Base-by-base conservation (phyloP, 192 early-diverging fungal species). In the Diversispora eburnea region DNA sequence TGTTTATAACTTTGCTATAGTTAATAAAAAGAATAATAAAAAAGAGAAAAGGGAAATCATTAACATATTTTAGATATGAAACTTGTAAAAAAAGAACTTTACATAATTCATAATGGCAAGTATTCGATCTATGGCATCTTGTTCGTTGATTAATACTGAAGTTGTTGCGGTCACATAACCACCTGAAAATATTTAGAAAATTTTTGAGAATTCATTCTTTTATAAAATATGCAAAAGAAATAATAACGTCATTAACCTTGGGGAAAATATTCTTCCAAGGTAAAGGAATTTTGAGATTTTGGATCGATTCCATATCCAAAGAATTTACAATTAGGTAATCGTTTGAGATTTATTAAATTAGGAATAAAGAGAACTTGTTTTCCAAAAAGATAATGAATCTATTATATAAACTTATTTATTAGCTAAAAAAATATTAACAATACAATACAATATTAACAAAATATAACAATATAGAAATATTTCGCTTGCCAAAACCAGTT, bases 311-410 rank as follows among this genome's bases (percentile, higher is more conserved):
- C 51, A 54, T 17, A 54, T 13, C 10, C 51, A 54, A 54, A 9
- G n/a, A 54, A 54, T 17, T 54, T 54, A 13, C 51, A 54, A 54
- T 9, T 54, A 17, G 51, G 51, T 17, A 54, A 17, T 10, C 51
- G 51, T 54, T 54, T 54, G 51, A 54, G 51, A 17, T 54, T 54
- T 9, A 54, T 54, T 54, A 54, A 54, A 54, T 54, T 54, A 1
- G 51, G 51, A 54, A 54, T 54, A 10, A 10, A 54, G n/a, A 17
- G n/a, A 17, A 54, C n/a, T 10, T 54, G 51, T 13, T 54, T 54
- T 10, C n/a, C 51, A 54, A 54, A 54, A 54, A 54, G 51, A 54
- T 54, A 54, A 54, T 54, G 51, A 54, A 54, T 54, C 51, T 54
- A 54, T 17, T 17, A 54, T 4, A 54, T 17, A 54, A 54, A 54